phyloP scores from a whole-genome alignment of 78 protist genomes.

The Dictyostelium brefeldianum region DNA sequence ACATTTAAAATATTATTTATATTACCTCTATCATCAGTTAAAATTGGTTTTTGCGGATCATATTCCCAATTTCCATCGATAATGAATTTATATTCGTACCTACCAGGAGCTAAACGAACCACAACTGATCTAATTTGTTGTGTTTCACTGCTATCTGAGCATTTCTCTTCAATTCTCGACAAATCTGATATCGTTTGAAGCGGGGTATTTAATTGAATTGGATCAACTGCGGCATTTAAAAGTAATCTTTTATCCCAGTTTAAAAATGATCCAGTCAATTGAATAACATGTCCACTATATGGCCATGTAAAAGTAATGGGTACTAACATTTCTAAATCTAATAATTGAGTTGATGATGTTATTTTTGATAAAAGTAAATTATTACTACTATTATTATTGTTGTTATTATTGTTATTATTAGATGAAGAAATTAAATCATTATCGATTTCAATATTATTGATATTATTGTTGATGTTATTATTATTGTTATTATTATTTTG shows the following conservation, averaged over 20 bases:
- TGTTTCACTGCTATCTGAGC: constrained; percentile 62
- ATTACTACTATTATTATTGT: constrained; percentile 24
- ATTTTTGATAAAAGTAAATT: neutral
- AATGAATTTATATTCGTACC: constrained; percentile 79
- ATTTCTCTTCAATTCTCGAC: constrained; percentile 73
- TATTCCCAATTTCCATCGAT: constrained; percentile 83
- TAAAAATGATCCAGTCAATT: constrained; percentile 72
- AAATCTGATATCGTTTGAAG: constrained; percentile 43
- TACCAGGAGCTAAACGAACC: constrained; percentile 75
- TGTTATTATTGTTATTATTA: neutral
- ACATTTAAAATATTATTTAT: constrained; percentile 53
- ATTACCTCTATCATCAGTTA: constrained; percentile 66
- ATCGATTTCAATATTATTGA: neutral
- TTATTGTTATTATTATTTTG: neutral
- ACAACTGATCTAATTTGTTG: neutral
- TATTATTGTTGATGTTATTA: neutral
- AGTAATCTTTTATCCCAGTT: constrained; percentile 72
- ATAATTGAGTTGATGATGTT: neutral
- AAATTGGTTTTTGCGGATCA: constrained; percentile 74
- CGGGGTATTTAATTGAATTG: constrained; percentile 60
- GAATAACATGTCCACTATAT: constrained; percentile 85
- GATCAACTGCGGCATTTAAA: constrained; percentile 18
- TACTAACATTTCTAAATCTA: constrained; percentile 45
- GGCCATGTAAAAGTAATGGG: constrained; percentile 86
- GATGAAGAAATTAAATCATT: neutral